phyloP scores from a whole-genome alignment of 345 rosid species.

The Citrus australasica region DNA sequence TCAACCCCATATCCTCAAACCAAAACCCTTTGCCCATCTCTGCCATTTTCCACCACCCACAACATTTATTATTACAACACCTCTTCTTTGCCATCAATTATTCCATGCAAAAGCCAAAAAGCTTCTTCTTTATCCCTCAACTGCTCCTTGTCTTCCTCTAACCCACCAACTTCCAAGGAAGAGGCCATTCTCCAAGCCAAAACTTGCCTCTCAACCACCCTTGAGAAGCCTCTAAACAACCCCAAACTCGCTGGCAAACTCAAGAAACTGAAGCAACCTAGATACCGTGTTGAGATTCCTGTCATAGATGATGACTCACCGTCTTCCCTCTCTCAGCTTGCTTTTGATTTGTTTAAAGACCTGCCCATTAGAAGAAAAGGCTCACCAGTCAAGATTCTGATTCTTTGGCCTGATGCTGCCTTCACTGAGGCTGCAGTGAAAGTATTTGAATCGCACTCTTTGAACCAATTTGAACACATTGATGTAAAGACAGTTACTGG shows the following conservation, averaged over 20 bases:
- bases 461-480: constrained; percentile 35
- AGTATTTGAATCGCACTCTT: constrained; percentile 30
- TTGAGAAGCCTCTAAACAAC: constrained; percentile 71
- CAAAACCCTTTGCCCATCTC: background rate
- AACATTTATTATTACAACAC: constrained; percentile 1
- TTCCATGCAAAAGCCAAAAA: constrained; percentile 16
- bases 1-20: constrained; percentile 12
- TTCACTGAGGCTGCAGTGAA: constrained; percentile 32
- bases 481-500: constrained; percentile 32
- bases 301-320: constrained; percentile 66
- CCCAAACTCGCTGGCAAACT: constrained; percentile 65
- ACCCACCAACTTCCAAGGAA: constrained; percentile 65
- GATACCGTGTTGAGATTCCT: constrained; percentile 75
- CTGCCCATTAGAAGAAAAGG: constrained; percentile 59
- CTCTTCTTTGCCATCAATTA: constrained; percentile 10
- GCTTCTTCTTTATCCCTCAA: constrained; percentile 24
- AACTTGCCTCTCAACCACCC: constrained; percentile 63
- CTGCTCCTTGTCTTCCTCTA: constrained; percentile 43
- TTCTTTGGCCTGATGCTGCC: constrained; percentile 50
- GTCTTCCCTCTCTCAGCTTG: constrained; percentile 50
- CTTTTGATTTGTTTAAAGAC: constrained; percentile 49
- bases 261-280: constrained; percentile 72
- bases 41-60: constrained; percentile 10
- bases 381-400: constrained; percentile 38
- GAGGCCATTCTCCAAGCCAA: constrained; percentile 83